phyloP scores from a whole-genome alignment of 495 filamentous ascomycete genomes.

The Penicillium pancosmium region DNA sequence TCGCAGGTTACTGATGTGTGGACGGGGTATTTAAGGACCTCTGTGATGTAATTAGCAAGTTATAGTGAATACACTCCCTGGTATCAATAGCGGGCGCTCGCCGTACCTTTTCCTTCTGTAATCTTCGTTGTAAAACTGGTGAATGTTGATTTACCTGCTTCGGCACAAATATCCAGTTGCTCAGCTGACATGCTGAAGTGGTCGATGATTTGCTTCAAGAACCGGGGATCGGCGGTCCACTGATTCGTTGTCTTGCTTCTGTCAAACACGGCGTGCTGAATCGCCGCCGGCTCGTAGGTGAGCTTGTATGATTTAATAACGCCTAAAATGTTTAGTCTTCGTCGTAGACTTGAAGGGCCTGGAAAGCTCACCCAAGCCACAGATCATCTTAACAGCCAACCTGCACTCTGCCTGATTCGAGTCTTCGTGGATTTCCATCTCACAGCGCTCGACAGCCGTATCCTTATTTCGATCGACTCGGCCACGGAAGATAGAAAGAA shows the following conservation, averaged over 20 bases:
- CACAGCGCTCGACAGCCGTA: constrained; percentile 81
- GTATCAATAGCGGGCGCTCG: not conserved
- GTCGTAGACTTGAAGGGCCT: not conserved
- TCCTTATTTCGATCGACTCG: constrained; percentile 71
- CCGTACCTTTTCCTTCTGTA: constrained; percentile 74
- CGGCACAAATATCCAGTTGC: constrained; percentile 83
- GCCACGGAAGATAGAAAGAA: constrained; percentile 75
- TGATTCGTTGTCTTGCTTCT: constrained; percentile 65
- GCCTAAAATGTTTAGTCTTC: constrained; percentile 47
- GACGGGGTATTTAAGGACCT: constrained; percentile 89
- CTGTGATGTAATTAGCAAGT: constrained; percentile 40
- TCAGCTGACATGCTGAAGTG: constrained; percentile 92
- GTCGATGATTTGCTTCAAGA: constrained; percentile 81
- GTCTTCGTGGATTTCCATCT: constrained; percentile 79
- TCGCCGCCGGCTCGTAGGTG: constrained; percentile 79
- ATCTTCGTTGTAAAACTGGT: constrained; percentile 96
- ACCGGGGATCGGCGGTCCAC: constrained; percentile 76
- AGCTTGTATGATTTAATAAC: constrained; percentile 91
- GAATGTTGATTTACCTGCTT: constrained; percentile 71
- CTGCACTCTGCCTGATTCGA: constrained; percentile 72
- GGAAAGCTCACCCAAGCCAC: constrained; percentile 72
- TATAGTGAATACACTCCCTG: no score
- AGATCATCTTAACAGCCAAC: constrained; percentile 79
- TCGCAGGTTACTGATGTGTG: constrained; percentile 90
- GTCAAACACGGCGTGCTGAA: constrained; percentile 89